Evolutionary conservation across 2,329 filamentous ascomycete genomes (phyloP).

Genomic region (Pseudogymnoascus sp.): DNA sequence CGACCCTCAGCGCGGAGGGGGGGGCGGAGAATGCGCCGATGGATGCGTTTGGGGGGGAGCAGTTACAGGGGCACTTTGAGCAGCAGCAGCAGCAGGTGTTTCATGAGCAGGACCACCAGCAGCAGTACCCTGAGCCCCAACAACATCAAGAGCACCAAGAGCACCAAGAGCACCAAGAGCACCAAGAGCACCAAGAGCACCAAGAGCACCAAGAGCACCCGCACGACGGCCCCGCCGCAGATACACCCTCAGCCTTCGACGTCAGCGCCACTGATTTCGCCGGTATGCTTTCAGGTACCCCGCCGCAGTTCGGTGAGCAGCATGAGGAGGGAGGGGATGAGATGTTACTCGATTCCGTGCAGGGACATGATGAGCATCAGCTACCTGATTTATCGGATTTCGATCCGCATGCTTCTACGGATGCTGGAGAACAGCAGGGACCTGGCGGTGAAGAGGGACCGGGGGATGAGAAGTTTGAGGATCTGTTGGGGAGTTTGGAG

Average conservation of each 20-base stretch:
- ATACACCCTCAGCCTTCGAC: background rate
- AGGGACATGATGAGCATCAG: background rate
- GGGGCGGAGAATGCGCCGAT: background rate
- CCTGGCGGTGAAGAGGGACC: background rate
- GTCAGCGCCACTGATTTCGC: background rate
- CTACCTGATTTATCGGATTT: background rate
- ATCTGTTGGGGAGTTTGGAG: slow-evolving; percentile 40
- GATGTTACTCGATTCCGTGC: background rate
- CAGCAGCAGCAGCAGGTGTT: background rate
- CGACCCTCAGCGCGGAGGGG: background rate
- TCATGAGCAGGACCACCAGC: background rate
- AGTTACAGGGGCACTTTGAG: background rate
- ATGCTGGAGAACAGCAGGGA: background rate
- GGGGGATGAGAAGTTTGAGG: slow-evolving; percentile 22
- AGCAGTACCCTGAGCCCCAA: background rate
- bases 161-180: background rate
- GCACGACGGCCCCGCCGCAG: background rate
- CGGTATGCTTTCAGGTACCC: background rate
- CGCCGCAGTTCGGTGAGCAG: background rate
- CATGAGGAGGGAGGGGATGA: background rate
- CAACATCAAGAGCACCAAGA: background rate
- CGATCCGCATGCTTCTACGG: background rate
- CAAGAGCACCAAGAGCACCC: background rate
- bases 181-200: background rate
- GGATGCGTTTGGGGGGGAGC: background rate